These are phyloP conservation scores for Arthroderma sp. DNA, from an alignment of 2,329 filamentous ascomycete genomes.

Conservation along the genomic window DNA sequence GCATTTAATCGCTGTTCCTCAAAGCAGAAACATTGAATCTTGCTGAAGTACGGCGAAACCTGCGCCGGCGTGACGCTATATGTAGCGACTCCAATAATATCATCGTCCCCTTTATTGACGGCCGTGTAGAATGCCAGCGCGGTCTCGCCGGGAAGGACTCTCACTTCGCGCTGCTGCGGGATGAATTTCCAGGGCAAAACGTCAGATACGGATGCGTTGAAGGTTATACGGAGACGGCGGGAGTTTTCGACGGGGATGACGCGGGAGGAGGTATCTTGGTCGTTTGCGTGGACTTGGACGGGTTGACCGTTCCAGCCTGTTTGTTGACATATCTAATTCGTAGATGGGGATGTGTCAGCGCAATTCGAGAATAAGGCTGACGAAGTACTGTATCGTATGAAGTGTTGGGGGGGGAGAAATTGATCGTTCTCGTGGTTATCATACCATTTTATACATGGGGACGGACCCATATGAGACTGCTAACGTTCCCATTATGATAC, in stretches of 20 bases:
- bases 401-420: background rate
- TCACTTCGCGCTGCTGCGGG: slow-evolving; percentile 91
- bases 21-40: slow-evolving; percentile 99
- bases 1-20: slow-evolving; percentile 91
- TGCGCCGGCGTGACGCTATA: slow-evolving; percentile 95
- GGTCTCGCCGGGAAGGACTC: slow-evolving; percentile 89
- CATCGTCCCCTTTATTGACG: slow-evolving; percentile 74
- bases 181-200: slow-evolving; percentile 94
- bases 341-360: too few species aligned
- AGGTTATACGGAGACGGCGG: slow-evolving; percentile 83
- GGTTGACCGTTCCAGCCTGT: slow-evolving; percentile 81
- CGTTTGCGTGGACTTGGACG: slow-evolving; percentile 60
- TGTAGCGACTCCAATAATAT: slow-evolving; percentile 96
- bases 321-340: slow-evolving; percentile 36
- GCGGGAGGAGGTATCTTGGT: slow-evolving; percentile 57
- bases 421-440: background rate
- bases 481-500: slow-evolving; percentile 48
- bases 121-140: slow-evolving; percentile 96
- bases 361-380: too few species aligned
- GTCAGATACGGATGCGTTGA: slow-evolving; percentile 90
- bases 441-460: slow-evolving; percentile 54
- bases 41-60: slow-evolving; percentile 94
- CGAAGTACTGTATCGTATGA: too few species aligned
- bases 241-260: slow-evolving; percentile 68
- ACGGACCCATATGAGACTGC: slow-evolving; percentile 53